Base-by-base conservation (phyloP, 2,329 filamentous ascomycete species). In the Claviceps pusilla region DNA sequence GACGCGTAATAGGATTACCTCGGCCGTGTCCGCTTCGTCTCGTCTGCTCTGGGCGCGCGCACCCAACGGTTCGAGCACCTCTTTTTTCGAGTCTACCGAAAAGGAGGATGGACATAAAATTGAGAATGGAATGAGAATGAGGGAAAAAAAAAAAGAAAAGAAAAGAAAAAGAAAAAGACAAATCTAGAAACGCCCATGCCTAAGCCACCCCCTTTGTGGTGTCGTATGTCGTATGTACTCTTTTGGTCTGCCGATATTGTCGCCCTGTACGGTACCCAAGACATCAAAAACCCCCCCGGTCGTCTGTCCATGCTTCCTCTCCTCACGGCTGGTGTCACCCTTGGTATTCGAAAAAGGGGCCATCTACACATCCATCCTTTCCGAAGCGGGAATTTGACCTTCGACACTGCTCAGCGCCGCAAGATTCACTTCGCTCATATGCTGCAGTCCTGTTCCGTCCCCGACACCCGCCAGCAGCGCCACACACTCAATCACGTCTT, bases 401-500 rank as follows among this genome's bases (percentile, higher is more conserved):
- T 79, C 77, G 0, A 80, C 72, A 1, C 71, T 64, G 55, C 76
- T 79, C 16, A 79, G 64, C 2, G 76, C 76, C 1, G 75, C 78
- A 42, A 81, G 68, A 61, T 81, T 82, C 37, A 79, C 76, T 63
- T 79, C 74, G 49, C 77, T 68, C 24, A 73, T 64, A 7, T 68
- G 61, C 47, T 71, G 67, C 12, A 68, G 66, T 12, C 63, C 65
- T 6, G 69, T 69, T 1, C 65, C 64, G 7, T 68, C 64, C n/a
- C 64, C 67, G 50, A 74, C 72, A 4, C 73, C 76, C 0, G 75
- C 74, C 28, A 84, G 71, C 29, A 84, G 71, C 4, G 78, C 73
- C 41, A 80, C 73, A 56, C 74, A 77, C 59, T 87, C 84, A 61
- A 97, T 84, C 54, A 97, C 89, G 67, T 97, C 90, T 55, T 82